Evolutionary conservation across 208 protist species (phyloP).

Genomic region (Sergeia podlipaevii): DNA sequence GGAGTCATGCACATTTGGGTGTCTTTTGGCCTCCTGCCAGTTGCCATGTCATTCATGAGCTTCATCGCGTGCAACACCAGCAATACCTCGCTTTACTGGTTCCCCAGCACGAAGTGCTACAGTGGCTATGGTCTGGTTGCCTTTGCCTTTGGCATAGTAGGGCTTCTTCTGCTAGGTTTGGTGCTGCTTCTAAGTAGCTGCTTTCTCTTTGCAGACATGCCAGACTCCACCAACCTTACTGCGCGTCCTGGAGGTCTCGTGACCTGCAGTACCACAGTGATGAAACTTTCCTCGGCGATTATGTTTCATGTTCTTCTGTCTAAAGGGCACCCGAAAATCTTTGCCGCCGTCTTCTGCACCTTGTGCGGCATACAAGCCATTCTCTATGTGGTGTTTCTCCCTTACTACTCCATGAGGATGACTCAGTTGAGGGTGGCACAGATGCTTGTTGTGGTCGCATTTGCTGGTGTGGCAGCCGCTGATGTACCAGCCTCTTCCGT

Average conservation of each 20-base stretch:
- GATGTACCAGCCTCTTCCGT: neutral
- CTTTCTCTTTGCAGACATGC: constrained; percentile 15
- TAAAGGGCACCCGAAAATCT: neutral
- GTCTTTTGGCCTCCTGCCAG: constrained; percentile 5
- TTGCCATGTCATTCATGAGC: constrained; percentile 1
- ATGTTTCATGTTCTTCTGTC: constrained; percentile 11
- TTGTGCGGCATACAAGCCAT: neutral
- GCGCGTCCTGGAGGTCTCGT: constrained; percentile 1
- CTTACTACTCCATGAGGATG: constrained; percentile 11
- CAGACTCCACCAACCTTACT: constrained; percentile 9
- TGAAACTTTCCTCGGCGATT: constrained; percentile 4
- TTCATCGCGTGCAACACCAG: constrained; percentile 3
- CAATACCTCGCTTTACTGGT: constrained; percentile 7
- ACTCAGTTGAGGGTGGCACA: constrained; percentile 8
- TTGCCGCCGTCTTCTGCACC: neutral
- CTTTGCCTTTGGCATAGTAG: constrained; percentile 1
- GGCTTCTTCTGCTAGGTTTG: neutral
- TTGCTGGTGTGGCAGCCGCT: constrained; percentile 3
- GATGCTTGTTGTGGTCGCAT: neutral
- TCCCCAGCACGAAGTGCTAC: neutral
- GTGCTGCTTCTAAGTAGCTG: neutral
- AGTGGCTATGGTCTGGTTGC: neutral
- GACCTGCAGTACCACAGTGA: neutral
- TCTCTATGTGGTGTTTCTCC: constrained; percentile 5
- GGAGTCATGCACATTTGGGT: neutral